A percentile compares a stretch with the other conserved stretches of the same genome.
Evolutionary conservation across 345 rosid species (phyloP).

Genomic region (Camelina laxa): DNA sequence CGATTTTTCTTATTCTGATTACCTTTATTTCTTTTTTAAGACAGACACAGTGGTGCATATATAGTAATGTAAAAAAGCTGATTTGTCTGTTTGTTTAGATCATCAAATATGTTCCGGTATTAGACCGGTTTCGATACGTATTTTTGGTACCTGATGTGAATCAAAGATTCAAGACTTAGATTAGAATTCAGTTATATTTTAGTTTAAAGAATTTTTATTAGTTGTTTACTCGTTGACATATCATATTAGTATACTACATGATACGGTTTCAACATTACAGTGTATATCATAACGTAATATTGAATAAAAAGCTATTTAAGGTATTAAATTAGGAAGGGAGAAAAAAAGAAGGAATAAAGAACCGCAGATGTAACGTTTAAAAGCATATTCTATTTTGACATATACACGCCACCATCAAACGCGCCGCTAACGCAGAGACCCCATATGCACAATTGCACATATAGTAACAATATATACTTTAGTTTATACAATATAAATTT

Average conservation of each 20-base stretch:
- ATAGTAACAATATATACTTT: background rate
- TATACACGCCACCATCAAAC: conserved; percentile 33
- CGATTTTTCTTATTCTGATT: background rate
- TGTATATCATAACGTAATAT: background rate
- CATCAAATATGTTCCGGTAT: background rate
- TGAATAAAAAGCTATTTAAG: conserved; percentile 8
- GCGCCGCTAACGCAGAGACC: conserved; percentile 25
- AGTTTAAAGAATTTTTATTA: background rate
- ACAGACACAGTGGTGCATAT: background rate
- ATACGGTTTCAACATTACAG: background rate
- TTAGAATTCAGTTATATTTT: background rate
- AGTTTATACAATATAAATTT: background rate
- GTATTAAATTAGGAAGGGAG: background rate
- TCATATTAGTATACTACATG: background rate
- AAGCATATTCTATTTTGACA: conserved; percentile 36
- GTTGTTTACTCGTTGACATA: background rate
- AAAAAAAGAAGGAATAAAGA: background rate
- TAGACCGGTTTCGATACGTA: background rate
- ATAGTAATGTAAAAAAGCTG: background rate
- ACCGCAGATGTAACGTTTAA: conserved; percentile 2
- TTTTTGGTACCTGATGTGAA: background rate
- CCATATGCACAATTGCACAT: background rate
- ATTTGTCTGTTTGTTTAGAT: background rate
- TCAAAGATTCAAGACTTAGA: background rate
- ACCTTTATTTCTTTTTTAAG: background rate